These are phyloP conservation scores for Byssochlamys sp. DNA, from an alignment of 2,329 filamentous ascomycete species.

Conservation along the genomic window DNA sequence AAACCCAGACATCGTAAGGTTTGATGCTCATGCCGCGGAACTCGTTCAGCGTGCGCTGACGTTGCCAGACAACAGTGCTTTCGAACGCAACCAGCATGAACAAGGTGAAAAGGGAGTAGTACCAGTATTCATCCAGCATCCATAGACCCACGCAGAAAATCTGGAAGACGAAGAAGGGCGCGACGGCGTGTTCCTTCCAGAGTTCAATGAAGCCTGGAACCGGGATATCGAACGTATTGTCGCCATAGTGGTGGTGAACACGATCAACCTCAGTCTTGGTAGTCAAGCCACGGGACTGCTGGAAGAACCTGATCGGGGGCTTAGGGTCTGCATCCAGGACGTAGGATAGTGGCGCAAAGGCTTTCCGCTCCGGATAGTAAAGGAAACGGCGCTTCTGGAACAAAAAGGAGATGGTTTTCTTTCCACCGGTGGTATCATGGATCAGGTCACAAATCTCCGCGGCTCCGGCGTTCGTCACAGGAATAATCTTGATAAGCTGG, in stretches of 20 bases:
- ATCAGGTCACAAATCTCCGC: slow-evolving; percentile 77
- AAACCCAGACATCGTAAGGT: slow-evolving; percentile 89
- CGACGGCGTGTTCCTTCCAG: slow-evolving; percentile 96
- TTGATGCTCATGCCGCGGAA: slow-evolving; percentile 99
- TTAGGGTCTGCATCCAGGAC: slow-evolving; percentile 77
- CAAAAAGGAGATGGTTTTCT: slow-evolving; percentile 73
- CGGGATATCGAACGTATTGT: slow-evolving; percentile 94
- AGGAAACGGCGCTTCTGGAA: slow-evolving; percentile 98
- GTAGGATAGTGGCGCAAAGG: slow-evolving; percentile 76
- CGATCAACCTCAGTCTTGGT: slow-evolving; percentile 66
- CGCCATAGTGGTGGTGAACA: slow-evolving; percentile 84
- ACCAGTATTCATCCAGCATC: slow-evolving; percentile 99
- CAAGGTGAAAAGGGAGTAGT: slow-evolving; percentile 96
- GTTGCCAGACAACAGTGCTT: slow-evolving; percentile 97
- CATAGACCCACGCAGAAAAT: slow-evolving; percentile 96
- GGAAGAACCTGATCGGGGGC: slow-evolving; percentile 67
- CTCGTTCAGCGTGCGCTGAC: slow-evolving; percentile 87
- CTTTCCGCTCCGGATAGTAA: slow-evolving; percentile 60
- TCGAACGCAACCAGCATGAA: slow-evolving; percentile 98
- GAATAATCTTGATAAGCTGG: slow-evolving; percentile 82
- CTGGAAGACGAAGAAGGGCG: slow-evolving; percentile 98
- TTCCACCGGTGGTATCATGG: slow-evolving; percentile 64
- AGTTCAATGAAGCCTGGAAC: slow-evolving; percentile 91
- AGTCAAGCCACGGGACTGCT: slow-evolving; percentile 65
- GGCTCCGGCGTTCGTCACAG: slow-evolving; percentile 75